Conservation (phyloP, 2,329 filamentous ascomycete species). For the Colletotrichum chrysophilum region DNA sequence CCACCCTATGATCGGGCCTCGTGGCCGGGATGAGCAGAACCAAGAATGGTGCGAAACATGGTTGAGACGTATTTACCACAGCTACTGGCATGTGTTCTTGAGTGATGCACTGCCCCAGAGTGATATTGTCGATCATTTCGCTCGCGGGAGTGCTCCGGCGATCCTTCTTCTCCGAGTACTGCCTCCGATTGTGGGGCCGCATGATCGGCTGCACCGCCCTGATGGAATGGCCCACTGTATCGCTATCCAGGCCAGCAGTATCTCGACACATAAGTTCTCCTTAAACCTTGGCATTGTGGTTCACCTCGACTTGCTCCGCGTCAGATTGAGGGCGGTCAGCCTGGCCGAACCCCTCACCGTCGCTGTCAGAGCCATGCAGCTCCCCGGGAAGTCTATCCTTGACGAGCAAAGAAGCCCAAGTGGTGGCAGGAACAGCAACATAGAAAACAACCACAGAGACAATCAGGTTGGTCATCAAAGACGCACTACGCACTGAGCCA, state of each 20-base stretch:
- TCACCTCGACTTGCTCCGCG: background rate
- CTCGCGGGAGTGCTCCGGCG: background rate
- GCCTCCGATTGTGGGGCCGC: background rate
- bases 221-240: background rate
- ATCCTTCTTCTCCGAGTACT: background rate
- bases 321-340: background rate
- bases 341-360: background rate
- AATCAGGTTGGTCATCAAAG: slow-evolving; percentile 50
- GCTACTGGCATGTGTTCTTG: background rate
- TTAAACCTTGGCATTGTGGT: background rate
- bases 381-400: background rate
- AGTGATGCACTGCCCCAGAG: background rate
- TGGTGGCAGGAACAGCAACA: slow-evolving; percentile 24
- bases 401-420: background rate
- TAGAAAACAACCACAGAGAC: slow-evolving; percentile 53
- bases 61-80: background rate
- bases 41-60: background rate
- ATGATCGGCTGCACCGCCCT: background rate
- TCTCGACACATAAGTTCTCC: background rate
- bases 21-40: background rate
- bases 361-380: background rate
- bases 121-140: background rate
- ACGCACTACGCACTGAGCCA: slow-evolving; percentile 47
- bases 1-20: background rate
- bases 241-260: accelerated